Conservation (phyloP, 176 grass and related monocot species). For the Avena insularis region DNA sequence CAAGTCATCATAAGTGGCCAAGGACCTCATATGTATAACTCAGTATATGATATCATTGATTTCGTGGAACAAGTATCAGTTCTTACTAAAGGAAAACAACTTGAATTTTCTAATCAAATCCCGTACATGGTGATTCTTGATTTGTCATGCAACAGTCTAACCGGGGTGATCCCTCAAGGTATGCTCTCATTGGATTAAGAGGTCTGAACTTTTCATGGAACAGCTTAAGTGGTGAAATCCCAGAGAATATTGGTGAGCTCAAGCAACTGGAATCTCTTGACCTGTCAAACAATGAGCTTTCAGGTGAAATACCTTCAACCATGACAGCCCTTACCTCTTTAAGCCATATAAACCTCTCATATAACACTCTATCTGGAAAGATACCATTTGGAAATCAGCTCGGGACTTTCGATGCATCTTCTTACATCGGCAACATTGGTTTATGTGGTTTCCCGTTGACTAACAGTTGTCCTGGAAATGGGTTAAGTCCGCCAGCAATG, state of each 20-base stretch:
- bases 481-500: neutral
- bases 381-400: slow-evolving; percentile 59
- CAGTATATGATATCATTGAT: fast-evolving
- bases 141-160: slow-evolving; percentile 43
- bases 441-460: slow-evolving; percentile 54
- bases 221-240: slow-evolving; percentile 47
- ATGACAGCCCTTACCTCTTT: slow-evolving; percentile 31
- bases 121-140: neutral
- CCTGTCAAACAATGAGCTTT: slow-evolving; percentile 49
- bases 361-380: slow-evolving; percentile 51
- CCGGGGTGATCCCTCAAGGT: slow-evolving; percentile 37
- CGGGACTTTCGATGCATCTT: slow-evolving; percentile 30
- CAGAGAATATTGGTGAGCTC: slow-evolving; percentile 30
- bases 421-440: slow-evolving; percentile 49
- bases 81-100: slow-evolving; percentile 36
- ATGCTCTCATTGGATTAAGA: slow-evolving; percentile 34
- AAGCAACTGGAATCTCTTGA: slow-evolving; percentile 53
- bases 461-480: slow-evolving; percentile 27
- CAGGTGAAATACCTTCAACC: slow-evolving; percentile 51
- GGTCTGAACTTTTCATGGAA: slow-evolving; percentile 56
- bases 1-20: fast-evolving
- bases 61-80: neutral
- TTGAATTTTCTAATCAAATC: neutral
- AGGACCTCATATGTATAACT: neutral
- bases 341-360: slow-evolving; percentile 41